Evolutionary conservation across 2,329 filamentous ascomycete species (phyloP), one percentile per base, ranked within the genome.

Genomic region (Cordyceps tenuipes): DNA sequence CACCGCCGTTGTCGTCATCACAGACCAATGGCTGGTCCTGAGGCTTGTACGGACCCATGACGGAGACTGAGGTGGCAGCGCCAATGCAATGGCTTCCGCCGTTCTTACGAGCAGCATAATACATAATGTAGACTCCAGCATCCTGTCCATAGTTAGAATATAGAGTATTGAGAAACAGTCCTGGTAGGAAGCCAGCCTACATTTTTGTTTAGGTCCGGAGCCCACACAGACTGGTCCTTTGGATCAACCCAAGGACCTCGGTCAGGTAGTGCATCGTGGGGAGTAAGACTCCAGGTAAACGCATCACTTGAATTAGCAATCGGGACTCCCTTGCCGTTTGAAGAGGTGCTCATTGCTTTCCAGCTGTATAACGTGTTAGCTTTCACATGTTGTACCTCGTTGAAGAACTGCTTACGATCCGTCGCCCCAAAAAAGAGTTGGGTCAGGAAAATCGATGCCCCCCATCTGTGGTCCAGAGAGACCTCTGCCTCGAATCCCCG

Each of bases 41-140:
- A 12, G 60, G 56, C 7, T 8, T 39, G 15, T 46, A 62, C 3
- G 56, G 56, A 5, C 60, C 60, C 31, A 49, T 54, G 21, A 34
- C 56, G 10, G 60, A 34, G 13, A n/a, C 56, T 15, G 60, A 62
- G 15, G 60, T 62, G 17, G 60, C 60, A 6, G 57, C 60, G 17
- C 60, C 60, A 15, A 62, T 62, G 50, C 57, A 62, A 15, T 59
- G 60, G 6, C 43, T 62, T 10, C 60, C 56, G 13, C 57, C 57
- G 21, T 43, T 43, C 26, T 41, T 49, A 15, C 48, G 56, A 10
- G 49, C 60, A 23, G 56, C 47, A 17, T 54, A 62, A 31, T 62
- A 62, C 60, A 62, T 59, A 4, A 62, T 50, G 31, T 60, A 62
- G 15, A 44, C 23, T 29, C 57, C 56, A 23, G 46, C 44, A 17